phyloP scores from a whole-genome alignment of 148 eudicot genomes.

The Diospyros kaki region DNA sequence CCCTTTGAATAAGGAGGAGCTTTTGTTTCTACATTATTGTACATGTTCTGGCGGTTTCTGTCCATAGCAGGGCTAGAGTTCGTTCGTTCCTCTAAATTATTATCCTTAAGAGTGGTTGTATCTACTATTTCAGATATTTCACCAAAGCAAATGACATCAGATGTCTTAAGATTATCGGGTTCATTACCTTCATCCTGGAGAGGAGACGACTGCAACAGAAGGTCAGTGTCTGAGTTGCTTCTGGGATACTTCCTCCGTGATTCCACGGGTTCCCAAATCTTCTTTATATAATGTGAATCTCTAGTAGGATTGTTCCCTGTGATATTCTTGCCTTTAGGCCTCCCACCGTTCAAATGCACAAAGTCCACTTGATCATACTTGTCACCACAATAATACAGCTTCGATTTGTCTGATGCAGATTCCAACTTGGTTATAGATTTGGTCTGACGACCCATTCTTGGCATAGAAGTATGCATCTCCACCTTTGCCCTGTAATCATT shows the following conservation, averaged over 20 bases:
- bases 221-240: slow-evolving; percentile 73
- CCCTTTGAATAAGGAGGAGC: slow-evolving; percentile 24
- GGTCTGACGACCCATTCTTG: slow-evolving; percentile 35
- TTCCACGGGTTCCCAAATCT: slow-evolving; percentile 97
- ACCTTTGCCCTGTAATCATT: slow-evolving; percentile 50
- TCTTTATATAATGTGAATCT: slow-evolving; percentile 50
- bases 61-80: slow-evolving; percentile 9
- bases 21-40: slow-evolving; percentile 14
- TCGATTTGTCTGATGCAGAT: slow-evolving; percentile 38
- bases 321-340: slow-evolving; percentile 52
- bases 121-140: slow-evolving; percentile 27
- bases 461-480: slow-evolving; percentile 31
- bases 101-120: slow-evolving; percentile 24
- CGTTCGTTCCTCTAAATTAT: slow-evolving; percentile 14
- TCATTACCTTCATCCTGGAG: slow-evolving; percentile 40
- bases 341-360: slow-evolving; percentile 45
- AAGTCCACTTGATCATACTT: slow-evolving; percentile 49
- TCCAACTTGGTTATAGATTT: slow-evolving; percentile 45
- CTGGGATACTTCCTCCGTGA: slow-evolving; percentile 60
- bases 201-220: slow-evolving; percentile 46
- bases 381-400: slow-evolving; percentile 49
- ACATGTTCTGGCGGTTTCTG: slow-evolving; percentile 14
- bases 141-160: slow-evolving; percentile 29
- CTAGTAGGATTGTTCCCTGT: slow-evolving; percentile 36
- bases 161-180: slow-evolving; percentile 29